These are phyloP conservation scores for Lumnitzera racemosa DNA, from an alignment of 345 rosid species.

Conservation along the genomic window DNA sequence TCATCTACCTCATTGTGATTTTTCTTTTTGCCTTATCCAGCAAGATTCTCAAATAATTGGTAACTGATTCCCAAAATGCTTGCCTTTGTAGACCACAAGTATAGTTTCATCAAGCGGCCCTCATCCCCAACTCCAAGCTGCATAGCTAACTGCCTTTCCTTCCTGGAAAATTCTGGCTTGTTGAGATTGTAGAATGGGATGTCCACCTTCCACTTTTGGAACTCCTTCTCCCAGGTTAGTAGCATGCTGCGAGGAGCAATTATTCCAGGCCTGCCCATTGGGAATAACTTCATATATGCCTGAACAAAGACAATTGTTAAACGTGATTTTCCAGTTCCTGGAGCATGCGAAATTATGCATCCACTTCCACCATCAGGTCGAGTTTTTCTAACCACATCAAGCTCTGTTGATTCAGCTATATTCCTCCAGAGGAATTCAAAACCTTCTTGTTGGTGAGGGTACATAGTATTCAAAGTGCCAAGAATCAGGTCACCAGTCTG, in stretches of 20 bases:
- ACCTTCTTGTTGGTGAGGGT: constrained; percentile 67
- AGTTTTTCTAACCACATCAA: constrained; percentile 19
- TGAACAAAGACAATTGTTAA: constrained; percentile 59
- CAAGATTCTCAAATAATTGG: constrained; percentile 48
- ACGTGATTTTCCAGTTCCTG: constrained; percentile 85
- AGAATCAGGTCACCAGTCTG: constrained; percentile 39
- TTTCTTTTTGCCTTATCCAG: constrained; percentile 15
- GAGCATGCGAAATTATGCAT: constrained; percentile 80
- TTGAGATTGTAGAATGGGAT: constrained; percentile 57
- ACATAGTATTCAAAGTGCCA: constrained; percentile 38
- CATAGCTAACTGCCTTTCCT: constrained; percentile 26
- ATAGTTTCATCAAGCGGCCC: constrained; percentile 45
- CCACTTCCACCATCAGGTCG: constrained; percentile 29
- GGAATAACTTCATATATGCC: constrained; percentile 35
- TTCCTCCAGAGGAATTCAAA: constrained; percentile 79
- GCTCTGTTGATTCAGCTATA: constrained; percentile 45
- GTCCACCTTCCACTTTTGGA: constrained; percentile 51
- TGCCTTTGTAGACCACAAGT: constrained; percentile 46
- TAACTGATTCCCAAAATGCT: constrained; percentile 64
- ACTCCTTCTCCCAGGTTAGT: constrained; percentile 81
- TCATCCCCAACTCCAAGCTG: not conserved
- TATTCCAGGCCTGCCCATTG: constrained; percentile 52
- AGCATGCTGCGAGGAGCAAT: constrained; percentile 71
- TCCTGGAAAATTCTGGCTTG: constrained; percentile 32
- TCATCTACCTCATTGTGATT: not conserved